Evolutionary conservation across 148 eudicot species (phyloP).

Genomic region (Limonium bicolor): DNA sequence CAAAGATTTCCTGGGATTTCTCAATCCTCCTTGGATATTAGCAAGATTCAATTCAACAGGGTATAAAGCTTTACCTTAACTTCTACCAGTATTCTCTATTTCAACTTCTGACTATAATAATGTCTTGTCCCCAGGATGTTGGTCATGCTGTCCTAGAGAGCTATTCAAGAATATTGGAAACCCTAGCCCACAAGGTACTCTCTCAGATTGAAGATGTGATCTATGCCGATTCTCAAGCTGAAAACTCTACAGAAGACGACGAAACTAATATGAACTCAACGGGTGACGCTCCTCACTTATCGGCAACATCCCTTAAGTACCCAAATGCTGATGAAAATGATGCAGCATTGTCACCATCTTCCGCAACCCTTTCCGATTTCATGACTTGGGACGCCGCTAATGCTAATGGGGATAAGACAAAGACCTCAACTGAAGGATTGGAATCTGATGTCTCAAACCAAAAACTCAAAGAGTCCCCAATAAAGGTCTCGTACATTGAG

Average conservation of each 20-base stretch:
- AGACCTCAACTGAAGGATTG: no score
- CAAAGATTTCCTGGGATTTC: conserved; percentile 8
- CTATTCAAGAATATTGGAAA: conserved; percentile 10
- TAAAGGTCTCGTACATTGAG: no score
- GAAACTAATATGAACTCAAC: not conserved
- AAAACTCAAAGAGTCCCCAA: no score
- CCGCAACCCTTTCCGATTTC: not conserved
- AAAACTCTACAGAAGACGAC: not conserved
- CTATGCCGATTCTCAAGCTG: not conserved
- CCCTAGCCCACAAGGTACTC: conserved; percentile 4
- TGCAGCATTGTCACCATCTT: not conserved
- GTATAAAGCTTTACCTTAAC: not conserved
- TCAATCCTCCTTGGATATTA: conserved; percentile 4
- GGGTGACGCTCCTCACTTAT: not conserved
- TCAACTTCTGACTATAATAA: not conserved
- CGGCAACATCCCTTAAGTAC: not conserved
- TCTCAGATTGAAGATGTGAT: conserved; percentile 7
- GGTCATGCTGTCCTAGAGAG: conserved; percentile 12
- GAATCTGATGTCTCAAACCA: no score
- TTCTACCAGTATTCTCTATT: no score
- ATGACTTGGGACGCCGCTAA: conserved; percentile 1
- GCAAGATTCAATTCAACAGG: conserved; percentile 8
- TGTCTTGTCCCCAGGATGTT: conserved; percentile 32
- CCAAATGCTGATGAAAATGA: not conserved
- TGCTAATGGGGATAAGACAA: not conserved